phyloP scores from a whole-genome alignment of 2,329 filamentous ascomycete species.

The Penicillium crustosum region DNA sequence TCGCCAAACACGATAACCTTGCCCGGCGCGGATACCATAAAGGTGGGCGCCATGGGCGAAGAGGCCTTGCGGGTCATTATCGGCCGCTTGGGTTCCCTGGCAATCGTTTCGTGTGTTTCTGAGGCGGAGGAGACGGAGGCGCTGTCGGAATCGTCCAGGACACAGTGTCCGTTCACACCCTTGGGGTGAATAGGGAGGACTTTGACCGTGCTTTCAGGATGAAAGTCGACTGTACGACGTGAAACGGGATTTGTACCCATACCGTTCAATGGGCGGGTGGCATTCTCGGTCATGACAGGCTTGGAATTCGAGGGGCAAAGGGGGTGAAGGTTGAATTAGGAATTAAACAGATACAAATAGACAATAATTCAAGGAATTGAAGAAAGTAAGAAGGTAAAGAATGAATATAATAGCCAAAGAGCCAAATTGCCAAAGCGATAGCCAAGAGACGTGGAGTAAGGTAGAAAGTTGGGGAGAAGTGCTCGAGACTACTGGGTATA shows the following conservation, averaged over 20 bases:
- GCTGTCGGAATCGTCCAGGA: constrained; percentile 29
- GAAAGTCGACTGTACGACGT: constrained; percentile 31
- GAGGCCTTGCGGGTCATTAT: constrained; percentile 41
- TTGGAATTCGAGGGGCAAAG: constrained; percentile 16
- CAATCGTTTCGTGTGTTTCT: constrained; percentile 12
- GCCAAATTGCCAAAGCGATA: neutral
- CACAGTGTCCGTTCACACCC: constrained; percentile 16
- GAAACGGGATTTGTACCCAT: constrained; percentile 26
- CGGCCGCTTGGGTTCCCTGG: constrained; percentile 11
- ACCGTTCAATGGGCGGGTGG: constrained; percentile 33
- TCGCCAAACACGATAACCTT: constrained; percentile 99
- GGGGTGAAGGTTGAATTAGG: neutral
- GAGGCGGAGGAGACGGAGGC: constrained; percentile 31
- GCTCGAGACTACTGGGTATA: constrained; percentile 22
- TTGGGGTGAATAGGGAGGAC: constrained; percentile 19
- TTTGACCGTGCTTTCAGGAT: constrained; percentile 24
- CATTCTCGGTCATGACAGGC: constrained; percentile 14
- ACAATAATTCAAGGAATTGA: neutral
- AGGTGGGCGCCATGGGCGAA: constrained; percentile 73
- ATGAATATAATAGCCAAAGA: neutral
- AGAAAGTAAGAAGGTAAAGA: neutral
- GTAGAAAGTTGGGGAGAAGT: constrained; percentile 8
- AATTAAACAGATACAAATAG: constrained; percentile 2
- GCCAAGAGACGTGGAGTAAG: neutral
- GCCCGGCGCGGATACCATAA: constrained; percentile 96